Conservation (phyloP, 441 rosid genomes). For the Sinapis alba region DNA sequence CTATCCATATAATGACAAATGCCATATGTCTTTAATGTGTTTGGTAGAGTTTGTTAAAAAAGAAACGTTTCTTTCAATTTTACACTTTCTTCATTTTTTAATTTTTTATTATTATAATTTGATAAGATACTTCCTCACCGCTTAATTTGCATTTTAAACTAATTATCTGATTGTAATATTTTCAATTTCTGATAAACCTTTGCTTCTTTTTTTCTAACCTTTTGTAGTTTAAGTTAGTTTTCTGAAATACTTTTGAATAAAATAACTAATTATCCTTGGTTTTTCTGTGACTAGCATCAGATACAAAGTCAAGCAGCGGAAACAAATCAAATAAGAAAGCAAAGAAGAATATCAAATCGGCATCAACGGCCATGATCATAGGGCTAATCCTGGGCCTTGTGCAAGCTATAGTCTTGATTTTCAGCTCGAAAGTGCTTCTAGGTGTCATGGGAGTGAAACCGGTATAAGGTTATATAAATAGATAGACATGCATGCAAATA, state of each 20-base stretch:
- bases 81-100: not conserved
- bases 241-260: not conserved
- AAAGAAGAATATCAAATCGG: not conserved
- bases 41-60: not conserved
- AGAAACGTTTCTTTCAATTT: not conserved
- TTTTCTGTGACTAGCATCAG: not conserved
- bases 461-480: not conserved
- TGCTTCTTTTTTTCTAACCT: not conserved
- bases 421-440: not conserved
- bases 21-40: not conserved
- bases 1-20: too few relatives aligned
- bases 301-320: not conserved
- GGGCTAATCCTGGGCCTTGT: not conserved
- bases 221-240: not conserved
- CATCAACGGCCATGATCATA: constrained; percentile 1
- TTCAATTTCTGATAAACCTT: not conserved
- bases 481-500: not conserved
- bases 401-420: not conserved
- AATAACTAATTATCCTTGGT: not conserved
- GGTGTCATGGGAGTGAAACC: constrained; percentile 4
- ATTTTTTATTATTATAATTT: too few relatives aligned
- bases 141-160: not conserved
- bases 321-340: not conserved
- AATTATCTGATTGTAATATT: not conserved
- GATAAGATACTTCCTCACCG: not conserved